Conservation (phyloP, 768 basidiomycete species). For the Boletus fagicola region DNA sequence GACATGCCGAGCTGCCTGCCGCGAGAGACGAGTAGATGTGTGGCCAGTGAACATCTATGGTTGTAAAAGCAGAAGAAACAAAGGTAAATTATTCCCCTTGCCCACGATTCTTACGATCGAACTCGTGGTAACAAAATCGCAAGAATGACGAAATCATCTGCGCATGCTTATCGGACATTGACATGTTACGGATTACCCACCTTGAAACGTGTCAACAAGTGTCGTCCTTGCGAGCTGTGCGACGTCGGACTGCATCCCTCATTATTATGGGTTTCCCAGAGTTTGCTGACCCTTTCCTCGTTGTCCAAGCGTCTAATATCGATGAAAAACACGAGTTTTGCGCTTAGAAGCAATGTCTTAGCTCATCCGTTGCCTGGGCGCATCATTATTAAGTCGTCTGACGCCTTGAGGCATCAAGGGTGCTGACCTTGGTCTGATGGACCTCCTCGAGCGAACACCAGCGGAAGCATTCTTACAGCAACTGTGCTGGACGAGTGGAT, state of each 20-base stretch:
- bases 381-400: neutral
- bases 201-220: neutral
- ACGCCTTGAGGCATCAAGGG: neutral
- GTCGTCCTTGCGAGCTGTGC: neutral
- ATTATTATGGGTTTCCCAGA: neutral
- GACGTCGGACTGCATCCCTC: no score
- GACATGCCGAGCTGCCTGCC: slow-evolving; percentile 6
- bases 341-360: no score
- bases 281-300: neutral
- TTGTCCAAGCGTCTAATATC: slow-evolving; percentile 44
- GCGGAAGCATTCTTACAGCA: neutral
- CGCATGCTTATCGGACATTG: neutral
- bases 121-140: slow-evolving; percentile 8
- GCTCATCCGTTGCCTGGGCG: neutral
- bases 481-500: neutral
- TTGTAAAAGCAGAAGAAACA: neutral
- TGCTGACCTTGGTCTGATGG: neutral
- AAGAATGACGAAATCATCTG: slow-evolving; percentile 11
- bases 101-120: neutral
- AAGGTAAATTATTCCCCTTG: neutral
- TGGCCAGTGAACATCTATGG: slow-evolving; percentile 7
- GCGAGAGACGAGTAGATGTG: slow-evolving; percentile 7
- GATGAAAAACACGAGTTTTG: slow-evolving; percentile 72
- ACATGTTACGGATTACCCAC: neutral
- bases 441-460: neutral